phyloP scores from a whole-genome alignment of 257 asterid genomes.

The Solanum sejunctum region DNA sequence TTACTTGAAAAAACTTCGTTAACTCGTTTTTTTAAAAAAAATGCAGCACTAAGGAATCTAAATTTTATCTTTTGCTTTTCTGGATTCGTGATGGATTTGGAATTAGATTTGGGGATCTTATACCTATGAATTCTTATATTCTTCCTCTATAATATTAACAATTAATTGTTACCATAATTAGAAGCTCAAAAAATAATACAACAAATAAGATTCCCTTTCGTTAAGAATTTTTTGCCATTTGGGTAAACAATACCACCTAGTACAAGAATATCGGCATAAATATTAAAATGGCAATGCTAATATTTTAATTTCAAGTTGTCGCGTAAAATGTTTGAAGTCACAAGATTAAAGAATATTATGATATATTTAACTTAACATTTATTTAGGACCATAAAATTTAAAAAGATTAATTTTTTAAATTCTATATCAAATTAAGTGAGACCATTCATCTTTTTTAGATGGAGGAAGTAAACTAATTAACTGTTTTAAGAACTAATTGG shows the following conservation, averaged over 20 bases:
- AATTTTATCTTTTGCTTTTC: neutral
- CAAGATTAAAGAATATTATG: no score
- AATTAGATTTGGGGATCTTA: neutral
- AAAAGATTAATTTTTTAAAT: no score
- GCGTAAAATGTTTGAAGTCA: no score
- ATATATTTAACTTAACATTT: no score
- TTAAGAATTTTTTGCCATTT: neutral
- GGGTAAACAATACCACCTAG: neutral
- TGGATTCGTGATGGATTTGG: neutral
- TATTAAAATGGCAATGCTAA: neutral
- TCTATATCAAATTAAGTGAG: no score
- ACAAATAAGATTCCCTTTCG: neutral
- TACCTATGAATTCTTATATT: neutral
- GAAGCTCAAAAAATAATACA: neutral
- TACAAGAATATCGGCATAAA: neutral
- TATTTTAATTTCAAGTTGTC: no score
- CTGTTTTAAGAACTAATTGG: no score
- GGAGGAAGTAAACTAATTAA: no score
- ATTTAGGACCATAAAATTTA: no score
- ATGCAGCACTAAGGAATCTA: neutral
- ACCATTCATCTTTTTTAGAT: no score
- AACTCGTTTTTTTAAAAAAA: neutral
- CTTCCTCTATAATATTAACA: neutral
- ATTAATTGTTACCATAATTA: neutral
- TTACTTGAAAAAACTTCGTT: neutral